Evolutionary conservation across 495 filamentous ascomycete genomes (phyloP).

Genomic region (Penicillium malachiteum): DNA sequence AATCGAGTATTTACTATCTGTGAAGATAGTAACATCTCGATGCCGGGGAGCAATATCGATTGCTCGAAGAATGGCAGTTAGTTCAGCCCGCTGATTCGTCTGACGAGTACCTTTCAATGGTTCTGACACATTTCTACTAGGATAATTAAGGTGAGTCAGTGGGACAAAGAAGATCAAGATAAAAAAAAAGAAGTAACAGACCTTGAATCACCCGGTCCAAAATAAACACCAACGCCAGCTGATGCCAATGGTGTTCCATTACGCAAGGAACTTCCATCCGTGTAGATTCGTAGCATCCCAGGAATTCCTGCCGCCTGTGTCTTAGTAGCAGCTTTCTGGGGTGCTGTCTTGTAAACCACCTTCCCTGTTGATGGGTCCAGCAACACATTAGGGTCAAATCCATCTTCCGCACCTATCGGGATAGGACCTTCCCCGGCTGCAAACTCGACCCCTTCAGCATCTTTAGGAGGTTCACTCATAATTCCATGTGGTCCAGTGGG

Average conservation of each 20-base stretch:
- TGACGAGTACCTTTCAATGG: constrained; percentile 69
- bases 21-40: constrained; percentile 66
- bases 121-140: constrained; percentile 80
- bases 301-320: constrained; percentile 33
- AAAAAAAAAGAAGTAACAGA: constrained; percentile 36
- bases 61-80: constrained; percentile 82
- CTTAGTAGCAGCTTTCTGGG: constrained; percentile 49
- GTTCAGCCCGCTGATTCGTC: constrained; percentile 93
- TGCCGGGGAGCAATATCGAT: constrained; percentile 71
- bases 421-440: constrained; percentile 56
- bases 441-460: constrained; percentile 46
- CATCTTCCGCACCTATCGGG: constrained; percentile 56
- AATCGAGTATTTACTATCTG: constrained; percentile 85
- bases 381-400: constrained; percentile 59
- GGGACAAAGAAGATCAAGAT: too few relatives aligned
- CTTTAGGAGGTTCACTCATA: constrained; percentile 28
- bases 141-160: constrained; percentile 3
- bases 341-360: constrained; percentile 56
- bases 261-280: constrained; percentile 77
- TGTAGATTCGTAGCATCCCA: constrained; percentile 73
- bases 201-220: constrained; percentile 71
- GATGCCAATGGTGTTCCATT: constrained; percentile 73
- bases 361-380: constrained; percentile 58
- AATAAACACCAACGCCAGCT: constrained; percentile 87
- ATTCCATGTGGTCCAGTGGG: constrained; percentile 29